These are phyloP conservation scores for Senna siamea DNA, from an alignment of 306 rosid genomes.

Conservation along the genomic window DNA sequence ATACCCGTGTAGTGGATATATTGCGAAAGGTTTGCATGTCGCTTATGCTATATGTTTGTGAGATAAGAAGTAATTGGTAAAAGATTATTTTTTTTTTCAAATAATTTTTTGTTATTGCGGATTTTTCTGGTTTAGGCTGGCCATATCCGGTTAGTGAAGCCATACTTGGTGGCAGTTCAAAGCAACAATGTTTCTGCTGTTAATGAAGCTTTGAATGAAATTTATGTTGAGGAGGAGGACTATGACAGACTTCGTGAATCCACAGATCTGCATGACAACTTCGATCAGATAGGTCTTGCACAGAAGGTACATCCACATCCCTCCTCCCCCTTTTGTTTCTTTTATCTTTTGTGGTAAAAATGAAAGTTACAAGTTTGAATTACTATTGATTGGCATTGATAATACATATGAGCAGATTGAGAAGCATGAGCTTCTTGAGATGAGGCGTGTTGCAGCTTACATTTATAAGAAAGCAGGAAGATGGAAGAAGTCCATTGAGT, in stretches of 20 bases:
- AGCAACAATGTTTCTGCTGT: constrained; percentile 88
- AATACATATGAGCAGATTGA: constrained; percentile 59
- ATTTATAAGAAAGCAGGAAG: constrained; percentile 88
- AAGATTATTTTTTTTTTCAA: neutral
- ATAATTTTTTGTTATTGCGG: constrained; percentile 3
- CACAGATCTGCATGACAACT: constrained; percentile 76
- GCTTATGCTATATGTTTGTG: neutral
- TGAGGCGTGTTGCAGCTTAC: constrained; percentile 90
- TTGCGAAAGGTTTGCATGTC: constrained; percentile 68
- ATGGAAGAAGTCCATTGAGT: constrained; percentile 89
- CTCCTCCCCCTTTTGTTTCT: too few species aligned
- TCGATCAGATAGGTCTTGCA: constrained; percentile 86
- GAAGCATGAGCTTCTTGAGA: constrained; percentile 86
- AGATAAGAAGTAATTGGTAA: neutral
- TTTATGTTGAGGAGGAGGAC: constrained; percentile 86
- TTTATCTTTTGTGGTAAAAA: neutral
- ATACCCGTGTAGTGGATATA: constrained; percentile 83
- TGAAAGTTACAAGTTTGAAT: neutral
- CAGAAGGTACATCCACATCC: constrained; percentile 68
- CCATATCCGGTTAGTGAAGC: constrained; percentile 78
- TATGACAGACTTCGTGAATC: constrained; percentile 86
- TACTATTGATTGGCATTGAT: constrained; percentile 23
- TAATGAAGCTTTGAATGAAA: constrained; percentile 84
- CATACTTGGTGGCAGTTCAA: constrained; percentile 90
- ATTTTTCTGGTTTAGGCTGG: constrained; percentile 61